Percentiles rank a stretch among this genome's conserved stretches.
phyloP scores from a whole-genome alignment of 768 basidiomycete genomes.

The Phanerodontia chrysosporium region DNA sequence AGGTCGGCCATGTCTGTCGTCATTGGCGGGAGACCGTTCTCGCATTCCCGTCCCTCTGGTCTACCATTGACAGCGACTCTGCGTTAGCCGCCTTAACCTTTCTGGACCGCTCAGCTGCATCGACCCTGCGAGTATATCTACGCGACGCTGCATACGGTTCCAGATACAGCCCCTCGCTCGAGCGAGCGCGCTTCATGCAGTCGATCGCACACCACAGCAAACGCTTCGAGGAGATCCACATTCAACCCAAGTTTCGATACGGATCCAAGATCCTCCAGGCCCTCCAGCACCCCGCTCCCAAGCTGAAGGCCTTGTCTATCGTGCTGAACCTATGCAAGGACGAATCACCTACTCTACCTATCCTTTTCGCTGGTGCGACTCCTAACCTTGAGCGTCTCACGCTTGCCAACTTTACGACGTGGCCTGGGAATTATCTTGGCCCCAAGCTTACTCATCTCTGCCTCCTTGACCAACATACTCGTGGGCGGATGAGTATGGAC shows the following conservation, averaged over 20 bases:
- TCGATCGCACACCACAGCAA: conserved; percentile 4
- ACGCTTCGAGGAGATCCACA: conserved; percentile 9
- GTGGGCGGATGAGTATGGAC: conserved; percentile 2
- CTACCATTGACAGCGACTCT: conserved; percentile 9
- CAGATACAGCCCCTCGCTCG: conserved; percentile 6
- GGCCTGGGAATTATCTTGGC: conserved; percentile 6
- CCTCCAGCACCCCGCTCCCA: conserved; percentile 8
- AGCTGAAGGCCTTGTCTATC: conserved; percentile 6
- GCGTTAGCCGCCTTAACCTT: conserved; percentile 2
- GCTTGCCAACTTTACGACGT: conserved; percentile 8
- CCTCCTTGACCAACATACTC: conserved; percentile 5
- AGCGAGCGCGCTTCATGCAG: conserved; percentile 11
- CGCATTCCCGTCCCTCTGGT: conserved; percentile 10
- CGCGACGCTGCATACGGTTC: conserved; percentile 3
- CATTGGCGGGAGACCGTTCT: conserved; percentile 13
- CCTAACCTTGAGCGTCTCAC: conserved; percentile 9
- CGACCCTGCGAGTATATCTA: conserved; percentile 4
- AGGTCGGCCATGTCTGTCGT: conserved; percentile 11
- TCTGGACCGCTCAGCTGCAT: conserved; percentile 5
- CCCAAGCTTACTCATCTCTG: conserved; percentile 10
- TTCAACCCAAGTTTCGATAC: conserved; percentile 11
- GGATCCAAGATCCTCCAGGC: conserved; percentile 4
- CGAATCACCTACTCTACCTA: conserved; percentile 3
- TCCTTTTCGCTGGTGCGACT: conserved; percentile 5
- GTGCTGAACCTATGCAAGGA: conserved; percentile 2